phyloP scores from a whole-genome alignment of 2,329 filamentous ascomycete species.

The Piedraia hortae region DNA sequence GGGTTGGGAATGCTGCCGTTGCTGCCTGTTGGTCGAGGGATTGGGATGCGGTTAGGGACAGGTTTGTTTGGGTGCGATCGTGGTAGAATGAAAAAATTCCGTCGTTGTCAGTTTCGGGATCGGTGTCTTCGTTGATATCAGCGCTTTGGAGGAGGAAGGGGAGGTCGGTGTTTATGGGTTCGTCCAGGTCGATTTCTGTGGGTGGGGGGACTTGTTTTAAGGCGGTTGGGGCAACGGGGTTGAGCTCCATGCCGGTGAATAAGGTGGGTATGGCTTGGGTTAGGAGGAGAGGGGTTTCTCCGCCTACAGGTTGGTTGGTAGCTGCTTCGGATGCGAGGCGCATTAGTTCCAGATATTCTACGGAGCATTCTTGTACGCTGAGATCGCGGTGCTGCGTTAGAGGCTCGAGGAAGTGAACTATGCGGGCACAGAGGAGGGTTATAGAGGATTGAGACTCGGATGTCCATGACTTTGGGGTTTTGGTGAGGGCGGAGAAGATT shows the following conservation, averaged over 20 bases:
- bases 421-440: constrained; percentile 50
- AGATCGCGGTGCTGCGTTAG: constrained; percentile 58
- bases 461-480: constrained; percentile 40
- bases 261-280: constrained; percentile 75
- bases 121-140: constrained; percentile 17
- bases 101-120: constrained; percentile 16
- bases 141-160: constrained; percentile 32
- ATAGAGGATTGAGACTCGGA: constrained; percentile 44
- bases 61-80: too few relatives aligned
- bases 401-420: constrained; percentile 57
- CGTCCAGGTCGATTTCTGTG: constrained; percentile 47
- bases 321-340: constrained; percentile 64
- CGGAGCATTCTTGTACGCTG: constrained; percentile 82
- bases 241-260: constrained; percentile 66
- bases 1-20: constrained; percentile 2
- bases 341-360: constrained; percentile 75
- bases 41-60: constrained; percentile 15
- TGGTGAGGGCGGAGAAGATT: constrained; percentile 45
- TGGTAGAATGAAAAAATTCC: constrained; percentile 21
- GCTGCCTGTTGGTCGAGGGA: constrained; percentile 14
- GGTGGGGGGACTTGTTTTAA: constrained; percentile 69
- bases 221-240: constrained; percentile 61
- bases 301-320: constrained; percentile 29
- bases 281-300: constrained; percentile 45
- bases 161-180: constrained; percentile 54